Evolutionary conservation across 306 rosid genomes (phyloP).

Genomic region (Hippophae gyantsensis): DNA sequence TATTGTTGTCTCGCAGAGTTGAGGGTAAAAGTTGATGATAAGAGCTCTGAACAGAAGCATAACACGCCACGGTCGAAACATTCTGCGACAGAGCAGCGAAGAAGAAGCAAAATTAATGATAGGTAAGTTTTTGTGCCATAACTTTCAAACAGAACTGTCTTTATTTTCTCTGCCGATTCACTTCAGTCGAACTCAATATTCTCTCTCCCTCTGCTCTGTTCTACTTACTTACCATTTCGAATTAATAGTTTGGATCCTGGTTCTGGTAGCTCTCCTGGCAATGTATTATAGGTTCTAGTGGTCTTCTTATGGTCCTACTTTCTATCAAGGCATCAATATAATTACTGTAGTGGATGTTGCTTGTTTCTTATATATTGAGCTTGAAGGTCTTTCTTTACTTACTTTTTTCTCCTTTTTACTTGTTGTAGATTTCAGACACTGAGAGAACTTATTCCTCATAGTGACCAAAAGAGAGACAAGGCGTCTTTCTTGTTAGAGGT

Average conservation of each 20-base stretch:
- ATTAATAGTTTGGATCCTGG: no score
- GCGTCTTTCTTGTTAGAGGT: constrained; percentile 96
- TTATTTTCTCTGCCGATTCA: not conserved
- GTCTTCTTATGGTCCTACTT: no score
- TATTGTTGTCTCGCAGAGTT: constrained; percentile 28
- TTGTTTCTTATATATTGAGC: not conserved
- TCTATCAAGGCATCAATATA: no score
- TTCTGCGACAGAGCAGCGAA: constrained; percentile 95
- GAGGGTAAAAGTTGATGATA: constrained; percentile 55
- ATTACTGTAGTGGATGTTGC: no score
- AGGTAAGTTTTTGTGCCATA: constrained; percentile 41
- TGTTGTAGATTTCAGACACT: constrained; percentile 80
- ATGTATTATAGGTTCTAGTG: no score
- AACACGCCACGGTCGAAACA: constrained; percentile 96
- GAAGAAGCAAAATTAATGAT: constrained; percentile 96
- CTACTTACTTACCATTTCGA: no score
- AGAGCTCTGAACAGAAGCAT: constrained; percentile 70
- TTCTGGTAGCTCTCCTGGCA: no score
- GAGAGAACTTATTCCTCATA: constrained; percentile 84
- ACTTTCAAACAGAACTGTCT: not conserved
- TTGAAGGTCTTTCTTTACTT: constrained; percentile 3
- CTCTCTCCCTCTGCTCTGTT: no score
- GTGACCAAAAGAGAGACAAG: constrained; percentile 98
- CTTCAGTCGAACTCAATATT: not conserved
- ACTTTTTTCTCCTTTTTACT: constrained; percentile 9